These are phyloP conservation scores for Botrytis sinoallii DNA, from an alignment of 2,329 filamentous ascomycete genomes.

Conservation along the genomic window DNA sequence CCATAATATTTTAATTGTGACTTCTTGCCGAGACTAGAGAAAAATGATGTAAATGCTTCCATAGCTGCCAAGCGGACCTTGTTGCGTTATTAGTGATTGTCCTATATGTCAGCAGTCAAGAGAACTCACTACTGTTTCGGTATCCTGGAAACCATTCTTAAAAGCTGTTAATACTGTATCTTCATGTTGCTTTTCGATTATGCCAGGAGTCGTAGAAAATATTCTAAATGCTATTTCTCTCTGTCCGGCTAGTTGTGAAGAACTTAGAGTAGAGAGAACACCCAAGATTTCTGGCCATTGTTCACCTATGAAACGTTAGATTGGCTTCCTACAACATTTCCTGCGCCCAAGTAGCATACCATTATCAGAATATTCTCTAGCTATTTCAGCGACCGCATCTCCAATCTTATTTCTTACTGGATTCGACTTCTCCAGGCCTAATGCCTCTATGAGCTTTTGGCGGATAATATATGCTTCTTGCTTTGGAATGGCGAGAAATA, in stretches of 20 bases:
- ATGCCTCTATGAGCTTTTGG: constrained; percentile 74
- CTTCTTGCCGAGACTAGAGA: constrained; percentile 86
- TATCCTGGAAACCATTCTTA: constrained; percentile 86
- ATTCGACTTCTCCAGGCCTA: constrained; percentile 69
- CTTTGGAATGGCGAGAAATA: constrained; percentile 75
- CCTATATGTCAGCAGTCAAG: neutral
- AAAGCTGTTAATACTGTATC: constrained; percentile 87
- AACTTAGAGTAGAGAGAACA: constrained; percentile 84
- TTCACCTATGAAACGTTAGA: constrained; percentile 55
- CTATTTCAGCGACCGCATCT: constrained; percentile 94
- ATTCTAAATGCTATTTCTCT: constrained; percentile 93
- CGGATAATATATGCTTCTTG: constrained; percentile 77
- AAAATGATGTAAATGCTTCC: constrained; percentile 96
- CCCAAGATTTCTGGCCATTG: constrained; percentile 87
- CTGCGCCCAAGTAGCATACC: constrained; percentile 52
- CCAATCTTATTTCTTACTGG: constrained; percentile 91
- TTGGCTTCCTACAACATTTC: neutral
- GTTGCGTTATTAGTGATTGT: constrained; percentile 18
- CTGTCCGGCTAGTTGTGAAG: constrained; percentile 76
- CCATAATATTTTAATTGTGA: constrained; percentile 82
- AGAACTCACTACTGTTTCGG: constrained; percentile 67
- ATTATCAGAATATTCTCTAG: constrained; percentile 89
- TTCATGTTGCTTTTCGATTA: constrained; percentile 95
- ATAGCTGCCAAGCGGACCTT: constrained; percentile 90
- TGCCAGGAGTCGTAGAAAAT: constrained; percentile 88